Conservation (phyloP, 2,329 filamentous ascomycete species). For the Macrophomina phaseolina region DNA sequence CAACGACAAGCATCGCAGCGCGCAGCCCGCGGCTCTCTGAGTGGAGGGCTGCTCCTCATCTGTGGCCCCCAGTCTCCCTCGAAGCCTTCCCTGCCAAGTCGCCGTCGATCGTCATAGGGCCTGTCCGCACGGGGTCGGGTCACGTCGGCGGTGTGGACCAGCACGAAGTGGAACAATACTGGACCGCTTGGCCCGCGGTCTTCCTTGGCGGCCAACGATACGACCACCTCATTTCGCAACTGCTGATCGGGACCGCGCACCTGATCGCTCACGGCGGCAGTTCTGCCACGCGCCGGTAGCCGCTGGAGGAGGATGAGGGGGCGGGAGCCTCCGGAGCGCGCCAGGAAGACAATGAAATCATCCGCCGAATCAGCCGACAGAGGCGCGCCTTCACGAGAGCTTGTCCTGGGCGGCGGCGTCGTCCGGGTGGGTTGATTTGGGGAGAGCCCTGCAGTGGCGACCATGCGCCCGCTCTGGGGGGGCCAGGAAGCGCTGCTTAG, state of each 20-base stretch:
- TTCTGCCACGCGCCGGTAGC: neutral
- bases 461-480: neutral
- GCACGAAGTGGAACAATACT: constrained; percentile 31
- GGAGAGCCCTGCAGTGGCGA: neutral
- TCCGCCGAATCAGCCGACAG: neutral
- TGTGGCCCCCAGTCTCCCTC: constrained; percentile 3
- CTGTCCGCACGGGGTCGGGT: constrained; percentile 1
- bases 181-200: constrained; percentile 25
- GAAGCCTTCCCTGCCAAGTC: neutral
- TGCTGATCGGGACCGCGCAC: constrained; percentile 15
- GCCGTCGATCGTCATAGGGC: constrained; percentile 26
- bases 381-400: neutral
- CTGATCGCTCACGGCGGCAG: neutral
- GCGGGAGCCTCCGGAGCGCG: neutral
- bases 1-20: constrained; percentile 17
- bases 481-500: neutral
- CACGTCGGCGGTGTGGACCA: constrained; percentile 11
- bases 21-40: constrained; percentile 5
- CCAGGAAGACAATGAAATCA: neutral
- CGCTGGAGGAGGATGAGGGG: neutral
- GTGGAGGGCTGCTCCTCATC: constrained; percentile 13
- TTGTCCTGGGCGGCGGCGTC: neutral
- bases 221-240: constrained; percentile 18
- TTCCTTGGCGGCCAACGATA: constrained; percentile 24
- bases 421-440: neutral